phyloP scores from a whole-genome alignment of 495 filamentous ascomycete genomes.

The Schizothecium vesticola region DNA sequence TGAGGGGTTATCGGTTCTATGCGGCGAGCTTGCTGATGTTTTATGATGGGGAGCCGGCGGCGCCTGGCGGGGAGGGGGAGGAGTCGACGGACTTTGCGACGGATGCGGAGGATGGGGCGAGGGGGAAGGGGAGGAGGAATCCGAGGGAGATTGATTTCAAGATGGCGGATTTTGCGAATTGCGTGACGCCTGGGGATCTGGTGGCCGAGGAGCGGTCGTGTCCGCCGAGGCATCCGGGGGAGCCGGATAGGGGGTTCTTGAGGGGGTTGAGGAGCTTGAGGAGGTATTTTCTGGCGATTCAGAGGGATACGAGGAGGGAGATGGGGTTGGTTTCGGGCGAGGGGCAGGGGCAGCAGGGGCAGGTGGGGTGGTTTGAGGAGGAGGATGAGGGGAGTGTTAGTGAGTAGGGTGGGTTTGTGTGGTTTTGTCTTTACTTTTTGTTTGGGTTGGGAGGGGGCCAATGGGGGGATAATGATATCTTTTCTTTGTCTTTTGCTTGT shows the following conservation, averaged over 20 bases:
- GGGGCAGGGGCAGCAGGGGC: not conserved
- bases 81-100: constrained; percentile 44
- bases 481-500: not conserved
- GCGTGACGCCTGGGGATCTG: constrained; percentile 80
- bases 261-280: constrained; percentile 74
- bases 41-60: constrained; percentile 68
- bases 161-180: constrained; percentile 98
- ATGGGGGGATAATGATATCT: not conserved
- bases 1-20: constrained; percentile 90
- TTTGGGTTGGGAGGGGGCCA: not conserved
- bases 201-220: constrained; percentile 55
- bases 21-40: constrained; percentile 90
- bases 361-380: constrained; percentile 4
- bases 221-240: constrained; percentile 72
- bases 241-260: constrained; percentile 84
- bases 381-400: constrained; percentile 36
- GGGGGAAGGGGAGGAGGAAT: constrained; percentile 31
- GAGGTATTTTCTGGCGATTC: constrained; percentile 83
- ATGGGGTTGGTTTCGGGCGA: constrained; percentile 28
- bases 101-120: constrained; percentile 42
- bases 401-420: constrained; percentile 24
- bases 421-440: not conserved
- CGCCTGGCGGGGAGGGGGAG: constrained; percentile 22
- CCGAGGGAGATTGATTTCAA: constrained; percentile 74
- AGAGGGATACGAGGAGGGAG: constrained; percentile 67